A percentile compares a stretch with the other conserved stretches of the same genome.
These are phyloP conservation scores for Artomyces pyxidatus DNA, from an alignment of 768 basidiomycete species.

Conservation along the genomic window DNA sequence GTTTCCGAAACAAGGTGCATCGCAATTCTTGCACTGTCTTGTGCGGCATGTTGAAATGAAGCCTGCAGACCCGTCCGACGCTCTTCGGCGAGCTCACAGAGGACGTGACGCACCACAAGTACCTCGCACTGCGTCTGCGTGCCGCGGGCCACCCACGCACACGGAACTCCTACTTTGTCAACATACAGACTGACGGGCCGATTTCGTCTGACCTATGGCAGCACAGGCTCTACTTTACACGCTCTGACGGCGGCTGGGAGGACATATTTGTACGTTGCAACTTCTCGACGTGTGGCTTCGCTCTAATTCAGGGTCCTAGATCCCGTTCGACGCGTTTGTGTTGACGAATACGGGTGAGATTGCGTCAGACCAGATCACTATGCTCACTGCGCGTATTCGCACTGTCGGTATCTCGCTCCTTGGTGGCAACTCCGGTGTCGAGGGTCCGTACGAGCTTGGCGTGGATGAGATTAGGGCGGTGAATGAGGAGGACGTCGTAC, in stretches of 20 bases:
- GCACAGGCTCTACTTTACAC: slow-evolving; percentile 77
- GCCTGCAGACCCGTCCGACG: slow-evolving; percentile 58
- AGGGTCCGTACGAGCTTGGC: slow-evolving; percentile 76
- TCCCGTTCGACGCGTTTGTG: slow-evolving; percentile 74
- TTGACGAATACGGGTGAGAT: slow-evolving; percentile 68
- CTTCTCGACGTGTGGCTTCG: slow-evolving; percentile 9
- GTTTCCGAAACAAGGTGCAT: slow-evolving; percentile 76
- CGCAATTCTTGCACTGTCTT: background rate
- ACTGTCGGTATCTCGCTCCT: slow-evolving; percentile 84
- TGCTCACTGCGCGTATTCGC: slow-evolving; percentile 68
- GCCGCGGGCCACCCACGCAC: slow-evolving; percentile 70
- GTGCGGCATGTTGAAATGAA: background rate
- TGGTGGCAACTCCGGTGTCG: slow-evolving; percentile 70
- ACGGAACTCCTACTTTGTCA: slow-evolving; percentile 84
- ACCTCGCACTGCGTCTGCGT: slow-evolving; percentile 72
- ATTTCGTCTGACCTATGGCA: slow-evolving; percentile 89
- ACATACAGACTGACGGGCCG: slow-evolving; percentile 83
- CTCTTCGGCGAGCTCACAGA: slow-evolving; percentile 82
- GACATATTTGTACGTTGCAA: slow-evolving; percentile 61
- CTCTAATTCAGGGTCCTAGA: slow-evolving; percentile 32
- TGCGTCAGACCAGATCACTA: slow-evolving; percentile 60
- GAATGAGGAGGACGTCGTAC: slow-evolving; percentile 54
- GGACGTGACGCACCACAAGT: slow-evolving; percentile 76
- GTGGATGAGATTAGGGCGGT: slow-evolving; percentile 77
- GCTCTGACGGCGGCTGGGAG: slow-evolving; percentile 65